A percentile compares a stretch with the other conserved stretches of the same genome.
These are phyloP conservation scores for Cercospora sp. DNA, from an alignment of 2,329 filamentous ascomycete species.

Conservation along the genomic window DNA sequence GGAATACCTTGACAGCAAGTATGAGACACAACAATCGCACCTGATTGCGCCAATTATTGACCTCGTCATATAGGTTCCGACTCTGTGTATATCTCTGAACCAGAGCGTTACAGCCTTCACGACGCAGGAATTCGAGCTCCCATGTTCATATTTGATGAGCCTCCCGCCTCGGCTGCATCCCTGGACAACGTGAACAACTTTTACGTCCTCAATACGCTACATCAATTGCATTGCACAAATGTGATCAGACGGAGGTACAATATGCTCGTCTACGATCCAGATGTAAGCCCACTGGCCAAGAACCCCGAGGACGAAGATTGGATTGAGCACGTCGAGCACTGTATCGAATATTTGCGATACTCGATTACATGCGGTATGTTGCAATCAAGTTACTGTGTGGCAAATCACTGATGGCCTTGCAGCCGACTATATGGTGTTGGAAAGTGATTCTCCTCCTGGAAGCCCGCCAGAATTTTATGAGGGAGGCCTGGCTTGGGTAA, in stretches of 20 bases:
- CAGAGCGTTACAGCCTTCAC: neutral
- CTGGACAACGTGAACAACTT: neutral
- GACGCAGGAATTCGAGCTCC: neutral
- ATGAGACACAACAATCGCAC: no score
- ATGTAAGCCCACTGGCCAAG: neutral
- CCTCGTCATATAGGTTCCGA: no score
- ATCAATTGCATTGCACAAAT: neutral
- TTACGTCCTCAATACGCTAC: neutral
- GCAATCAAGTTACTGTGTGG: neutral
- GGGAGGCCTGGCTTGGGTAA: neutral
- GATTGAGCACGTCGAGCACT: constrained; percentile 1
- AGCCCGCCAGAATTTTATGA: neutral
- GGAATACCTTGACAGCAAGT: neutral
- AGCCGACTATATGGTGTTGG: neutral
- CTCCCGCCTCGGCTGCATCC: neutral
- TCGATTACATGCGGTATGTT: neutral
- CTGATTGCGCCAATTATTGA: no score
- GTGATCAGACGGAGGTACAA: neutral
- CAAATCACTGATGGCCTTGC: neutral
- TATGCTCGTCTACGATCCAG: neutral
- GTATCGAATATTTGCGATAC: neutral
- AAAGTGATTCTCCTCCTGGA: neutral
- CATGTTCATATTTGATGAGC: neutral
- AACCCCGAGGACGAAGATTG: neutral
- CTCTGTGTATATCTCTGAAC: neutral